A percentile compares a stretch with the other conserved stretches of the same genome.
Conservation (phyloP, 2,329 filamentous ascomycete species). For the Domatiomyces globalis region DNA sequence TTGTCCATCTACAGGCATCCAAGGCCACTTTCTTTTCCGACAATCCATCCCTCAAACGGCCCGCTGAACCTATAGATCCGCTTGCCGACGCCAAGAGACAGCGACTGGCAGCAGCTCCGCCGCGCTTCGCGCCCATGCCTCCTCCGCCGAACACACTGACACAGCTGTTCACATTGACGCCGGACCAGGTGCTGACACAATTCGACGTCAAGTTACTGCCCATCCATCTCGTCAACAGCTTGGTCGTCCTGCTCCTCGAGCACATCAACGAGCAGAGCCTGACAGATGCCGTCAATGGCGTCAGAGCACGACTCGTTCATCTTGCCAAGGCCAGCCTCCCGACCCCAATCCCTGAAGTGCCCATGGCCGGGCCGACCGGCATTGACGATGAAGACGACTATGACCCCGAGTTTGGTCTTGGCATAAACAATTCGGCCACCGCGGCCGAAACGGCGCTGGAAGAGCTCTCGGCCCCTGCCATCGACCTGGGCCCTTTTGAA, state of each 20-base stretch:
- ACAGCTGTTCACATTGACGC: slow-evolving; percentile 74
- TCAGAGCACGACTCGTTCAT: slow-evolving; percentile 18
- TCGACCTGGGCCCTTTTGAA: slow-evolving; percentile 60
- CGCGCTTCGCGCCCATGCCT: slow-evolving; percentile 54
- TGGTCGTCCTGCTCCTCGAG: slow-evolving; percentile 65
- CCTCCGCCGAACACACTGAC: slow-evolving; percentile 64
- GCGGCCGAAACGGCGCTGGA: slow-evolving; percentile 38
- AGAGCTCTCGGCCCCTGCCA: slow-evolving; percentile 35
- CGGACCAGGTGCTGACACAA: slow-evolving; percentile 55
- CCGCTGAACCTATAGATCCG: slow-evolving; percentile 56
- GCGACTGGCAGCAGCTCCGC: slow-evolving; percentile 42
- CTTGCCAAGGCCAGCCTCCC: slow-evolving; percentile 21
- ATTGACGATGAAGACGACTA: slow-evolving; percentile 83
- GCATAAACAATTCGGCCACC: slow-evolving; percentile 63
- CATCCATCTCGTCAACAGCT: slow-evolving; percentile 58
- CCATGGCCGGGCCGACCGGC: slow-evolving; percentile 36
- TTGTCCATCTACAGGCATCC: slow-evolving; percentile 67
- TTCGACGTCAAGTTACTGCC: slow-evolving; percentile 78
- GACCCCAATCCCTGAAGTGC: slow-evolving; percentile 19
- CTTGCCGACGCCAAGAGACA: slow-evolving; percentile 71
- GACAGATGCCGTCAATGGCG: slow-evolving; percentile 56
- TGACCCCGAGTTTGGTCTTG: slow-evolving; percentile 69
- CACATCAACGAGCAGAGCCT: slow-evolving; percentile 56
- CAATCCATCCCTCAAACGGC: slow-evolving; percentile 54
- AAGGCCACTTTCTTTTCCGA: slow-evolving; percentile 71